Evolutionary conservation across 176 grass and related monocot genomes (phyloP).

Genomic region (Saccharum officinarum): DNA sequence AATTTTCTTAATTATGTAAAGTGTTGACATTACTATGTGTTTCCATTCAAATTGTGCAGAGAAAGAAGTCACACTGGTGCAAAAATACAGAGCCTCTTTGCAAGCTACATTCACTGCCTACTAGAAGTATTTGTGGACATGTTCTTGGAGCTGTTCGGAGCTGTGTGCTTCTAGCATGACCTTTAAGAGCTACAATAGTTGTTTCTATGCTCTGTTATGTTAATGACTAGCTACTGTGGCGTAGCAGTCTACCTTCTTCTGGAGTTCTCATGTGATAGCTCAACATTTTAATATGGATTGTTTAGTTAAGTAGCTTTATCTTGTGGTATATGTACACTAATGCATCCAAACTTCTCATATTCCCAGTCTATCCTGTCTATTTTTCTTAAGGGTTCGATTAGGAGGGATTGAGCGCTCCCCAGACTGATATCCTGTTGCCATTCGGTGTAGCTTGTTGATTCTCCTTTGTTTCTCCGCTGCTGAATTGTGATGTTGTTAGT

Average conservation of each 20-base stretch:
- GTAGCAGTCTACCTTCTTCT: conserved; percentile 24
- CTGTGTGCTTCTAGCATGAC: conserved; percentile 21
- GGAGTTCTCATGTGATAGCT: conserved; percentile 6
- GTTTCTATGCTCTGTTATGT: conserved; percentile 18
- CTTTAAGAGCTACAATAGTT: neutral
- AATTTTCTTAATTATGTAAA: neutral
- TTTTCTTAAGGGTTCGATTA: neutral
- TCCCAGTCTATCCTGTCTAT: neutral
- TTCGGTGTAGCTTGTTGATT: neutral
- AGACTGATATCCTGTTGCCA: neutral
- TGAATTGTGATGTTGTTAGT: neutral
- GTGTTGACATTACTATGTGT: neutral
- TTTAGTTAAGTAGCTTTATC: conserved; percentile 17
- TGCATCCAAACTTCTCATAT: neutral
- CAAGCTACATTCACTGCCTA: conserved; percentile 22
- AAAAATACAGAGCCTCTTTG: conserved; percentile 44
- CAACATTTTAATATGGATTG: conserved; percentile 26
- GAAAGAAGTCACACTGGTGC: conserved; percentile 31
- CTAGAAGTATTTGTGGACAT: conserved; percentile 40
- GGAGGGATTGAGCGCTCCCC: neutral
- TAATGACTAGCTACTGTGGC: conserved; percentile 13
- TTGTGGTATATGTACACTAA: conserved; percentile 25
- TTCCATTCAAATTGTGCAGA: conserved; percentile 36
- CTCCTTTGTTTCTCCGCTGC: neutral
- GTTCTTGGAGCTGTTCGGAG: conserved; percentile 14